phyloP scores from a whole-genome alignment of 495 filamentous ascomycete species.

The Xylaria palmicola region DNA sequence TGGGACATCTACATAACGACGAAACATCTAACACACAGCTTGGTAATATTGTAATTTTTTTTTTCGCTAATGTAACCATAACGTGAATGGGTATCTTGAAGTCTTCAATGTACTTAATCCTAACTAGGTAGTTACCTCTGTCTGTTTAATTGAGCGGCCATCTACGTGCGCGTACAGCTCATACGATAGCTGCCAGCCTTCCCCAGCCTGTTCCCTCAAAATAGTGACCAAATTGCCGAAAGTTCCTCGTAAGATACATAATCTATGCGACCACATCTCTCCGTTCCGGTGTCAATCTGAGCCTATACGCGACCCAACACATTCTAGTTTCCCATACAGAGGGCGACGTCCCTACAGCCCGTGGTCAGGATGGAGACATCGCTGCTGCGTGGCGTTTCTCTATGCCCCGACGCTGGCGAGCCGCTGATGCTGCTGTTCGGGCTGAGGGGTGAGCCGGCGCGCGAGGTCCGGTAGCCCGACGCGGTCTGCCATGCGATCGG shows the following conservation, averaged over 20 bases:
- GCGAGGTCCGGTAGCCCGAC: conserved; percentile 54
- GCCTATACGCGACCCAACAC: not conserved
- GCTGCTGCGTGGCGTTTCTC: not conserved
- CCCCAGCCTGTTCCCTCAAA: not conserved
- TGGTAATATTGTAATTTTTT: not conserved
- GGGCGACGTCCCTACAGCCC: not conserved
- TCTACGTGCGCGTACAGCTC: not conserved
- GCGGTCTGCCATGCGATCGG: conserved; percentile 68
- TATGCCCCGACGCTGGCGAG: conserved; percentile 31
- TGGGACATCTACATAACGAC: not conserved
- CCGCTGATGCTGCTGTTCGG: conserved; percentile 36
- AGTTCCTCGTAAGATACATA: not conserved
- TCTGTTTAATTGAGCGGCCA: not conserved
- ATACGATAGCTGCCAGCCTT: not conserved
- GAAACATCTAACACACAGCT: not conserved
- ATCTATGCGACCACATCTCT: conserved; percentile 1
- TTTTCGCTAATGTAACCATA: not conserved
- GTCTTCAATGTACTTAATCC: not conserved
- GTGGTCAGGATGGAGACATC: not conserved
- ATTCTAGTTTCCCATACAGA: not conserved
- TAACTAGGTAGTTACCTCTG: not conserved
- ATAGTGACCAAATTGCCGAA: not conserved
- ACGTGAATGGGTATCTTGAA: conserved; percentile 15
- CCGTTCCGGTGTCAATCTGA: not conserved
- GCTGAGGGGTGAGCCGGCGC: conserved; percentile 41